A percentile compares a stretch with the other conserved stretches of the same genome.
These are phyloP conservation scores for Phytophthora macrochlamydospora DNA, from an alignment of 352 stramenopile genomes.

Conservation along the genomic window DNA sequence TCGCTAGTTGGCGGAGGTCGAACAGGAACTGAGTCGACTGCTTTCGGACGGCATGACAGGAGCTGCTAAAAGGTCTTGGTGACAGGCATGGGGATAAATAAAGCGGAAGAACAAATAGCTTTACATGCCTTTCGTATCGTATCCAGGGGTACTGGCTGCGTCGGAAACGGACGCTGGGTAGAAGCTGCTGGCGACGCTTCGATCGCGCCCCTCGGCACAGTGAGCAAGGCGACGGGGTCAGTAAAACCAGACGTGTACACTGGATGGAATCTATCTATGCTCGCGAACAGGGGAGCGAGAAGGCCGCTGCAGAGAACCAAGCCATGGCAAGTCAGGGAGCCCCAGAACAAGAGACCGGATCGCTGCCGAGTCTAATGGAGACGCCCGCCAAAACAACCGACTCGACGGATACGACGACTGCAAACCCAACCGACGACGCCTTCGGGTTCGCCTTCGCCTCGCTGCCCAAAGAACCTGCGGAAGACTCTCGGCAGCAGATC, in stretches of 20 bases:
- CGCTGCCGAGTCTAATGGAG: constrained; percentile 19
- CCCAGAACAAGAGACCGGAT: constrained; percentile 6
- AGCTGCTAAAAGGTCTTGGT: background rate
- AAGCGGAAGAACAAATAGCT: too few species aligned
- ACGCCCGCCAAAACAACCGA: constrained; percentile 8
- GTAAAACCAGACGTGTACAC: constrained; percentile 1
- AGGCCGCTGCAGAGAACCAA: constrained; percentile 11
- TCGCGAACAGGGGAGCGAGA: constrained; percentile 24
- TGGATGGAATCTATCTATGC: constrained; percentile 45
- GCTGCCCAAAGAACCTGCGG: constrained; percentile 17
- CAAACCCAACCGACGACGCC: constrained; percentile 16
- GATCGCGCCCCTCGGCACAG: constrained; percentile 3
- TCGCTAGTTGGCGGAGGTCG: constrained; percentile 5
- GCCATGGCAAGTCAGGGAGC: constrained; percentile 7
- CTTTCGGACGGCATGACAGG: background rate
- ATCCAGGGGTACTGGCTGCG: background rate
- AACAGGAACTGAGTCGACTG: background rate
- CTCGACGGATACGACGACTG: constrained; percentile 1
- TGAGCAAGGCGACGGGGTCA: constrained; percentile 15
- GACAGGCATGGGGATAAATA: too few species aligned
- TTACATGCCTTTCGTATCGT: background rate
- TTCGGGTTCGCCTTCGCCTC: constrained; percentile 36
- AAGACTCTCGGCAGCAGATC: constrained; percentile 13
- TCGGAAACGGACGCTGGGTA: background rate
- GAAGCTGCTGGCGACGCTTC: constrained; percentile 20